Base-by-base conservation (phyloP, 2,329 filamentous ascomycete species). In the Nemania sp. region DNA sequence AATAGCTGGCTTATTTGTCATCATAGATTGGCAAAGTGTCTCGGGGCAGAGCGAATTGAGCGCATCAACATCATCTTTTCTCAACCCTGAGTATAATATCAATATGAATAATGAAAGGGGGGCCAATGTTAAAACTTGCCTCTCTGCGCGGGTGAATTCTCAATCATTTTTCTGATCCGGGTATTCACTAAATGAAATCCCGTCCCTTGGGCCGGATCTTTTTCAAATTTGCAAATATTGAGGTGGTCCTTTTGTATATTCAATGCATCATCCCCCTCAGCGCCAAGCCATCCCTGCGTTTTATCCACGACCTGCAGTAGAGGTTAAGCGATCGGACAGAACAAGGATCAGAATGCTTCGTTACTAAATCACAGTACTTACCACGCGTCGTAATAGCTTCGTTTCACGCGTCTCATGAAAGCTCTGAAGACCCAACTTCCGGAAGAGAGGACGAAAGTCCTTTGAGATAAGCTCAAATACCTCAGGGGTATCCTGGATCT, bases 171-270 rank as follows among this genome's bases (percentile, higher is more conserved):
- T 14, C 28, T 14, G 28, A 31, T 31, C 28, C 28, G 28, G 4
- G n/a, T 31, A 4, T 3, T 31, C 4, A 31, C 28, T 31, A 14
- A 31, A 31, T 31, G 9, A 9, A 31, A 31, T 9, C 9, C 28
- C n/a, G 28, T 31, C 28, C 28, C 28, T 31, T 9, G 28, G 26
- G 6, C 26, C 9, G 11, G 5, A 31, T 31, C 8, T 19, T 17
- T 12, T 47, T 26, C 9, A 28, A 41, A 49, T 30, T 42, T 49
- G 37, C 46, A 49, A 42, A 49, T 26, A 24, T 28, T 41, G 7
- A 49, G 28, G 20, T 49, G 46, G 28, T 49, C 37, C 3, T 28
- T 28, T 3, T 12, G 2, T 46, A 46, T 46, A 19, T 5, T 4
- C 14, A 33, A 20, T 6, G 7, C 11, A n/a, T 5, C 26, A 12